These are phyloP conservation scores for Monilinia polystroma DNA, from an alignment of 2,329 filamentous ascomycete genomes.

Conservation along the genomic window DNA sequence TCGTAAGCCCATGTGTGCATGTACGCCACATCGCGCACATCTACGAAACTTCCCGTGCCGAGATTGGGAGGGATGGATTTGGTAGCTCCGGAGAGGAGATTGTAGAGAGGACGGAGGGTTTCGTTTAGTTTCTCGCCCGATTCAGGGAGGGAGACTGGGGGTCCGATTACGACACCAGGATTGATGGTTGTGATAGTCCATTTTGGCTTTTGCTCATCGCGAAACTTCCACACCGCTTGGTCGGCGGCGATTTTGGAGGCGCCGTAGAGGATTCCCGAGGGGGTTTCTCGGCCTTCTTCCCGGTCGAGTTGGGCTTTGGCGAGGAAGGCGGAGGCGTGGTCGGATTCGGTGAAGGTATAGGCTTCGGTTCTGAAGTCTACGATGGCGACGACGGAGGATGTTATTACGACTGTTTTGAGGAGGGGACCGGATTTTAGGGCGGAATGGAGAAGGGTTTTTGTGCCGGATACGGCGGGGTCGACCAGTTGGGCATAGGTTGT, in stretches of 20 bases:
- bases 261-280: slow-evolving; percentile 38
- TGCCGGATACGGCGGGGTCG: slow-evolving; percentile 34
- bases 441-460: slow-evolving; percentile 35
- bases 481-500: slow-evolving; percentile 38
- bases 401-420: slow-evolving; percentile 46
- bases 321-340: slow-evolving; percentile 40
- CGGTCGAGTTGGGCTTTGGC: slow-evolving; percentile 39
- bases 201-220: slow-evolving; percentile 40
- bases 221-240: slow-evolving; percentile 44
- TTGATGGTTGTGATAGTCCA: slow-evolving; percentile 46
- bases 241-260: slow-evolving; percentile 46
- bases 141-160: slow-evolving; percentile 41
- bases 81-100: slow-evolving; percentile 41
- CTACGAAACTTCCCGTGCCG: slow-evolving; percentile 41
- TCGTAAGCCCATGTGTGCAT: slow-evolving; percentile 44
- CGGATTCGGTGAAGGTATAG: slow-evolving; percentile 34
- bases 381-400: slow-evolving; percentile 40
- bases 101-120: slow-evolving; percentile 40
- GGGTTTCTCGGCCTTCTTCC: slow-evolving; percentile 30
- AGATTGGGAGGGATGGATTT: slow-evolving; percentile 34
- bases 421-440: slow-evolving; percentile 40
- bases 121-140: slow-evolving; percentile 39
- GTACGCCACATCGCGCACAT: slow-evolving; percentile 48
- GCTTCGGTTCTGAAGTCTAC: slow-evolving; percentile 31
- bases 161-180: slow-evolving; percentile 46